These are phyloP conservation scores for Hypoxylon rubiginosum DNA, from an alignment of 2,329 filamentous ascomycete genomes.

Conservation along the genomic window DNA sequence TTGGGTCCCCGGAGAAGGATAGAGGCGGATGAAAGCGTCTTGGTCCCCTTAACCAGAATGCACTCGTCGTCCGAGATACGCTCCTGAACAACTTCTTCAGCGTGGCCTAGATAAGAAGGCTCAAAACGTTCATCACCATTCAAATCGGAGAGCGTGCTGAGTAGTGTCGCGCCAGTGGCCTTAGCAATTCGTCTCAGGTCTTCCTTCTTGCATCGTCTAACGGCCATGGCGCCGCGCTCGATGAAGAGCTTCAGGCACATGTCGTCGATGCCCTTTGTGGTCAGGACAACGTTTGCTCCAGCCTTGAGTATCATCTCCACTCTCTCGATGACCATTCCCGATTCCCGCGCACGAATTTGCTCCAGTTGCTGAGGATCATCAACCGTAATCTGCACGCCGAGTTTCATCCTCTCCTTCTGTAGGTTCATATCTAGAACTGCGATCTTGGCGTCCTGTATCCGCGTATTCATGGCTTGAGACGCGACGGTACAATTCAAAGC, in stretches of 20 bases:
- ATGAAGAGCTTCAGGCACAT: constrained; percentile 94
- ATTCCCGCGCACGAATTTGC: constrained; percentile 93
- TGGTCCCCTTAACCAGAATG: constrained; percentile 96
- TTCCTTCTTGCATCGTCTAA: constrained; percentile 98
- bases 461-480: constrained; percentile 96
- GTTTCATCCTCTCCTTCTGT: constrained; percentile 99
- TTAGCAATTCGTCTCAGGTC: constrained; percentile 95
- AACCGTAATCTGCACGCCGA: constrained; percentile 97
- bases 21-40: constrained; percentile 92
- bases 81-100: constrained; percentile 97
- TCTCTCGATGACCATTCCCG: constrained; percentile 91
- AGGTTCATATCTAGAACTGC: constrained; percentile 97
- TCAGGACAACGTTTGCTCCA: constrained; percentile 94
- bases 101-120: constrained; percentile 86
- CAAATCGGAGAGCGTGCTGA: constrained; percentile 93
- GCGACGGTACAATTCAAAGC: constrained; percentile 98
- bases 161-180: constrained; percentile 92
- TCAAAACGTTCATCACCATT: constrained; percentile 99
- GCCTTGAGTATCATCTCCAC: constrained; percentile 98
- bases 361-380: constrained; percentile 97
- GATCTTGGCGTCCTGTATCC: constrained; percentile 94
- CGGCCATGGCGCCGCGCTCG: constrained; percentile 94
- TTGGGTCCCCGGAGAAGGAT: constrained; percentile 96
- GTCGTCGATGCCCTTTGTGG: constrained; percentile 98
- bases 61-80: constrained; percentile 99